Percentiles rank a stretch among this genome's conserved stretches.
phyloP scores from a whole-genome alignment of 2,329 filamentous ascomycete species.

The Tympanopsis confertula region DNA sequence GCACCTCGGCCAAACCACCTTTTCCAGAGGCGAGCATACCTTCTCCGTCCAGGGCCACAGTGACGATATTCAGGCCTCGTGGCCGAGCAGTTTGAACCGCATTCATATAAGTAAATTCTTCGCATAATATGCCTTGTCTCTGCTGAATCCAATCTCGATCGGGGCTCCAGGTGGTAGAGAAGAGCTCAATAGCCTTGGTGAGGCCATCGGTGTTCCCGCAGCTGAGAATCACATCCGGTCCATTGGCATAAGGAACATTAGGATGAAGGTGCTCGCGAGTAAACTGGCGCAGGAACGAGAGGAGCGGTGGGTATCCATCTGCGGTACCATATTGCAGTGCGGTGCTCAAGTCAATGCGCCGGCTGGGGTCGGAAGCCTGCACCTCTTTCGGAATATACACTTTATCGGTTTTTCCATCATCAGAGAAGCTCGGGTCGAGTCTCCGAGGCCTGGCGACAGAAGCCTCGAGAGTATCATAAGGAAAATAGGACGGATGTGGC shows the following conservation, averaged over 20 bases:
- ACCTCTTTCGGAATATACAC: no score
- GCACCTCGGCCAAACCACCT: constrained; percentile 65
- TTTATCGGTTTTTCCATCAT: no score
- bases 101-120: constrained; percentile 73
- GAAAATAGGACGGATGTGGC: constrained; percentile 72
- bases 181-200: constrained; percentile 62
- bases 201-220: constrained; percentile 81
- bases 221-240: constrained; percentile 68
- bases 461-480: constrained; percentile 82
- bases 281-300: constrained; percentile 70
- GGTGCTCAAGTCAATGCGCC: constrained; percentile 69
- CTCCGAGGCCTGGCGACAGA: constrained; percentile 37
- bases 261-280: constrained; percentile 67
- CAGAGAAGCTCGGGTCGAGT: constrained; percentile 4
- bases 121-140: constrained; percentile 64
- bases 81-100: constrained; percentile 57
- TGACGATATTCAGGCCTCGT: constrained; percentile 59
- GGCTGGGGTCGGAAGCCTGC: constrained; percentile 29
- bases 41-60: constrained; percentile 65
- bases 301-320: constrained; percentile 68
- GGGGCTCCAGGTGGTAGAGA: constrained; percentile 73
- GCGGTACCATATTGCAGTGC: constrained; percentile 82
- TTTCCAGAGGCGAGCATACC: constrained; percentile 68
- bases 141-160: constrained; percentile 55
- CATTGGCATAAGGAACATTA: constrained; percentile 64